Evolutionary conservation across 352 stramenopile genomes (phyloP).

Genomic region (Phytophthora megakarya): DNA sequence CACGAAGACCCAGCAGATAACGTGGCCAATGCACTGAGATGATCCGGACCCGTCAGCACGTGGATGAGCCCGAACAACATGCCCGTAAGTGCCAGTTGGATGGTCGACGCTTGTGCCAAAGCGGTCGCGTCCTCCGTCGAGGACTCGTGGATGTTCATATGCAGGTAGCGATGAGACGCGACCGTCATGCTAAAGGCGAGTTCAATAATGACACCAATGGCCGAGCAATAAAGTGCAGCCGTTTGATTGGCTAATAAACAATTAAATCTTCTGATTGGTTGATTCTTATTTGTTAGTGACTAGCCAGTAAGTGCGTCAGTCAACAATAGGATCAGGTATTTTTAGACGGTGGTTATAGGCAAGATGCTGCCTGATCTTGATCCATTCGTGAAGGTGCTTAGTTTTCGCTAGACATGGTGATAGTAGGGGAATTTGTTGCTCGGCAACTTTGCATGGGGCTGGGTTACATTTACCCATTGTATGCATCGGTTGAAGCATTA

Average conservation of each 20-base stretch:
- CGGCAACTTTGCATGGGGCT: constrained; percentile 60
- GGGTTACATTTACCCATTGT: constrained; percentile 67
- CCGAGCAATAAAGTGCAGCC: background rate
- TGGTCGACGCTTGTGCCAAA: constrained; percentile 42
- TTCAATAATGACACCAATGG: constrained; percentile 6
- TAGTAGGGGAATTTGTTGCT: constrained; percentile 54
- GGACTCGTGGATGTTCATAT: constrained; percentile 38
- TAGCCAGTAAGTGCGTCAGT: background rate
- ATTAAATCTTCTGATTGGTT: constrained; percentile 4
- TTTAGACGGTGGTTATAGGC: constrained; percentile 2
- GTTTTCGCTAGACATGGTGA: constrained; percentile 39
- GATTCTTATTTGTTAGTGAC: background rate
- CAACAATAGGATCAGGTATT: constrained; percentile 15
- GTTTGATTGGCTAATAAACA: constrained; percentile 2
- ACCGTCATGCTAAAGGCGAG: constrained; percentile 7
- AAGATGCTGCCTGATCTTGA: constrained; percentile 1
- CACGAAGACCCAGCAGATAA: constrained; percentile 75
- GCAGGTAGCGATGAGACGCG: constrained; percentile 40
- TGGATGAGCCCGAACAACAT: constrained; percentile 71
- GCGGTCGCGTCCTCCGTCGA: constrained; percentile 33
- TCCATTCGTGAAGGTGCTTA: background rate
- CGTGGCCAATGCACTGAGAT: constrained; percentile 87
- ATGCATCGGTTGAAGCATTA: constrained; percentile 59
- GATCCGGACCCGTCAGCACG: constrained; percentile 79
- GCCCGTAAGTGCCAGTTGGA: constrained; percentile 51